A percentile compares a stretch with the other conserved stretches of the same genome.
These are phyloP conservation scores for Pseudopithomyces maydicus DNA, from an alignment of 2,329 filamentous ascomycete species.

Conservation along the genomic window DNA sequence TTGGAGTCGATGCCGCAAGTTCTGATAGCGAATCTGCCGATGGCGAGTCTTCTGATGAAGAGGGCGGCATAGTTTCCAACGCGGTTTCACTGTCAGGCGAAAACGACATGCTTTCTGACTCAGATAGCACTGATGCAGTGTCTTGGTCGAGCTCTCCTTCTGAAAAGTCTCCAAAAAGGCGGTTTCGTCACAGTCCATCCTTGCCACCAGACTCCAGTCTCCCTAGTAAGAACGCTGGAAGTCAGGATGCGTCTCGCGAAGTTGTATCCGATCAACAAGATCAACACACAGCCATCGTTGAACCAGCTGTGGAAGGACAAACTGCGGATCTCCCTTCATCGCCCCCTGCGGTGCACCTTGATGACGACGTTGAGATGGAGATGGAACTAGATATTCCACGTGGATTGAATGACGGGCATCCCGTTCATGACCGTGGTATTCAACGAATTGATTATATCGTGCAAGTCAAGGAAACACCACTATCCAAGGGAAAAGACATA, in stretches of 20 bases:
- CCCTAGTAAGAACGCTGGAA: not conserved
- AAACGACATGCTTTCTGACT: slow-evolving; percentile 2
- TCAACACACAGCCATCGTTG: not conserved
- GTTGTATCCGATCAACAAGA: not conserved
- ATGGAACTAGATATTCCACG: slow-evolving; percentile 41
- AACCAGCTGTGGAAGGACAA: slow-evolving; percentile 18
- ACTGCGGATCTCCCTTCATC: slow-evolving; percentile 21
- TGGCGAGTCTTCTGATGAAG: not conserved
- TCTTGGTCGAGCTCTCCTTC: slow-evolving; percentile 27
- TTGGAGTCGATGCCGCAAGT: not conserved
- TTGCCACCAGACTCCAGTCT: slow-evolving; percentile 41
- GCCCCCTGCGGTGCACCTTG: slow-evolving; percentile 5
- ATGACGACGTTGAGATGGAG: slow-evolving; percentile 28
- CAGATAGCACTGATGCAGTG: slow-evolving; percentile 11
- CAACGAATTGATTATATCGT: slow-evolving; percentile 17
- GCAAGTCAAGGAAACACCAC: slow-evolving; percentile 39
- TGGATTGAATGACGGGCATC: slow-evolving; percentile 29
- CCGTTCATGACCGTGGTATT: not conserved
- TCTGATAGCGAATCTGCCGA: not conserved
- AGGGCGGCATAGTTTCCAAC: not conserved
- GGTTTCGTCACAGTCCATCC: slow-evolving; percentile 2
- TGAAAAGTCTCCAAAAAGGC: slow-evolving; percentile 23
- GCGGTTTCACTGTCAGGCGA: not conserved
- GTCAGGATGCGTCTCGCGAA: not conserved
- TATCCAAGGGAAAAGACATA: slow-evolving; percentile 22